phyloP scores from a whole-genome alignment of 2,329 filamentous ascomycete species.

The Periconia sp. region DNA sequence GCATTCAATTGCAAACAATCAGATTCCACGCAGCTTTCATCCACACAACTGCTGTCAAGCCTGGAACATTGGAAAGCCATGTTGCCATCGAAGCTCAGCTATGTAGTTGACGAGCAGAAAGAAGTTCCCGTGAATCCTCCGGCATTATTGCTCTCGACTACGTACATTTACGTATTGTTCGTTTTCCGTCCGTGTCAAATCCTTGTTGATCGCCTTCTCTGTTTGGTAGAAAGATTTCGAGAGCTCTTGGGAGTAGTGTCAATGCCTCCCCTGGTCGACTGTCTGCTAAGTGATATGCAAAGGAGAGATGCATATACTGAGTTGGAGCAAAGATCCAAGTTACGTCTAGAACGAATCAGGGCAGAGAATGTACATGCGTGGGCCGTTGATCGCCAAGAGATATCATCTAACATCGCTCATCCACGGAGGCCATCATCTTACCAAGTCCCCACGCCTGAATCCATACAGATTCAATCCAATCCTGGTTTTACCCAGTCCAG shows the following conservation, averaged over 20 bases:
- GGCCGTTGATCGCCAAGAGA: conserved; percentile 6
- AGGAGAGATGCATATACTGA: conserved; percentile 14
- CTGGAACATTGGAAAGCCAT: conserved; percentile 42
- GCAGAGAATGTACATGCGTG: conserved; percentile 15
- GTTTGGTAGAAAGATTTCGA: conserved; percentile 27
- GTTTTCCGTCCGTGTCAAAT: conserved; percentile 21
- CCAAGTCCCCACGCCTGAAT: conserved; percentile 20
- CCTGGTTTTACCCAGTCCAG: conserved; percentile 5
- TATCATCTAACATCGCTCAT: background rate
- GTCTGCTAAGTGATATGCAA: conserved; percentile 24
- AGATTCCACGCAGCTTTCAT: conserved; percentile 22
- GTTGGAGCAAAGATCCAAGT: conserved; percentile 15
- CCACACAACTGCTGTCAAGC: conserved; percentile 36
- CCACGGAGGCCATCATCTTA: conserved; percentile 5
- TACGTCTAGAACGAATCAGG: conserved; percentile 21
- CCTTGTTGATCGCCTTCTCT: conserved; percentile 19
- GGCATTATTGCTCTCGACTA: conserved; percentile 28
- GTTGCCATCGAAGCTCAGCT: conserved; percentile 26
- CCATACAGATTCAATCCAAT: conserved; percentile 16
- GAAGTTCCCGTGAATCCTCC: conserved; percentile 25
- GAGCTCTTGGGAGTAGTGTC: conserved; percentile 23
- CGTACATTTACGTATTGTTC: conserved; percentile 28
- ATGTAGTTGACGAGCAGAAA: conserved; percentile 16
- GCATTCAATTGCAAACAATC: conserved; percentile 8
- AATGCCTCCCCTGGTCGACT: conserved; percentile 31